phyloP scores from a whole-genome alignment of 306 rosid genomes.

The Castanospermum australe region DNA sequence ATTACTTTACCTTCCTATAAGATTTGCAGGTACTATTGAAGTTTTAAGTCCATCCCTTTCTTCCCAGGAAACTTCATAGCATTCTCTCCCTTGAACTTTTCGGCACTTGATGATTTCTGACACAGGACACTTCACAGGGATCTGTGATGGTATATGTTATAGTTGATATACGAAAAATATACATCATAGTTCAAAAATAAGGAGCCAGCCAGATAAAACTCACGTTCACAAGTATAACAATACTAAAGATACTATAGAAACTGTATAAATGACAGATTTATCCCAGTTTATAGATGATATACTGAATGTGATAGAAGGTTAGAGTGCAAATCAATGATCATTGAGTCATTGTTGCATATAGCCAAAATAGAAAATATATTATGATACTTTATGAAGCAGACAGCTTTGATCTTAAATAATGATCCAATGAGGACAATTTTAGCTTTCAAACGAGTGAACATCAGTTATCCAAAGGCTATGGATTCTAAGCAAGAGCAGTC shows the following conservation, averaged over 20 bases:
- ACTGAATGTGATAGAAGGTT: not conserved
- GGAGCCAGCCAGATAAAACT: not conserved
- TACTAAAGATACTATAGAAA: not conserved
- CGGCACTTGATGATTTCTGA: slow-evolving; percentile 64
- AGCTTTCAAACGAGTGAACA: not conserved
- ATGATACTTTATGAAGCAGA: not conserved
- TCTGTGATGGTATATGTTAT: slow-evolving; percentile 35
- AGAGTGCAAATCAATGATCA: not conserved
- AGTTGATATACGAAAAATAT: not conserved
- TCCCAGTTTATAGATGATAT: not conserved
- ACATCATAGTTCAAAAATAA: not conserved
- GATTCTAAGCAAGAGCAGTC: slow-evolving; percentile 10
- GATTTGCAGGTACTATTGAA: slow-evolving; percentile 66
- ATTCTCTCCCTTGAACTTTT: slow-evolving; percentile 62
- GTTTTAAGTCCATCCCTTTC: slow-evolving; percentile 59
- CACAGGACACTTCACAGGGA: slow-evolving; percentile 72
- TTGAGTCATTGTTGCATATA: not conserved
- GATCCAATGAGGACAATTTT: not conserved
- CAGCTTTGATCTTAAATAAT: not conserved
- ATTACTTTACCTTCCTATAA: slow-evolving; percentile 51
- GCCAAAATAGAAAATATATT: not conserved
- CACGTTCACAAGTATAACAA: not conserved
- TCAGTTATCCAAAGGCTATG: not conserved
- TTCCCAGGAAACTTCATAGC: slow-evolving; percentile 78
- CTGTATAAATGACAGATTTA: not conserved